Evolutionary conservation across 2,329 filamentous ascomycete genomes (phyloP).

Genomic region (Neurospora crassa): DNA sequence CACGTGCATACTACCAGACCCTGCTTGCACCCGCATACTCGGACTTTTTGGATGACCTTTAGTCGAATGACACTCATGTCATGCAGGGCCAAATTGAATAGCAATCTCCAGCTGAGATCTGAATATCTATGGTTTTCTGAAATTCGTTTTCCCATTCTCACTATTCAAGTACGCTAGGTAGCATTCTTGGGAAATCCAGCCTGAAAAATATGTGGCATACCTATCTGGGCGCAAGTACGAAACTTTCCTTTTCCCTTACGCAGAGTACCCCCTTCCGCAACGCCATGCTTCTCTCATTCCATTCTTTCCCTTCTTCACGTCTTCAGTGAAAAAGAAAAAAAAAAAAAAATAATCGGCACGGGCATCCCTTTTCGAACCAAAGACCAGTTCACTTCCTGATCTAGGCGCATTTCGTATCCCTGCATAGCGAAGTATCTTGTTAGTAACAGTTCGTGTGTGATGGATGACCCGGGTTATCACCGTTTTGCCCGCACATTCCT

Average conservation of each 20-base stretch:
- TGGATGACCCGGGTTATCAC: neutral
- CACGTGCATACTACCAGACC: neutral
- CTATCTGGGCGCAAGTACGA: neutral
- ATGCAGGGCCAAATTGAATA: neutral
- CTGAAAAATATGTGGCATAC: neutral
- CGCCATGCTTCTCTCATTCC: neutral
- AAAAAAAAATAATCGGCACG: no score
- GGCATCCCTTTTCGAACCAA: neutral
- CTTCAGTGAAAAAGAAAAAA: neutral
- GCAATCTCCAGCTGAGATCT: neutral
- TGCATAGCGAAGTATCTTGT: neutral
- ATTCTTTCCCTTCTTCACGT: neutral
- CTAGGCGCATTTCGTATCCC: neutral
- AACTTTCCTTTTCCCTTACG: neutral
- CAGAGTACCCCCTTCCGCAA: neutral
- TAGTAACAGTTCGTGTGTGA: neutral
- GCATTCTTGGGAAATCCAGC: neutral
- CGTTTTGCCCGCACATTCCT: neutral
- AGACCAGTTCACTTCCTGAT: neutral
- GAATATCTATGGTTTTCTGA: neutral
- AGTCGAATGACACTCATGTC: neutral
- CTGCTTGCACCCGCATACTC: neutral
- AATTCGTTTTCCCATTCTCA: neutral
- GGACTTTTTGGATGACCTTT: neutral
- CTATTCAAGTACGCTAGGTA: neutral